Base-by-base conservation (phyloP, 306 rosid species). In the Rubus parviflorus region DNA sequence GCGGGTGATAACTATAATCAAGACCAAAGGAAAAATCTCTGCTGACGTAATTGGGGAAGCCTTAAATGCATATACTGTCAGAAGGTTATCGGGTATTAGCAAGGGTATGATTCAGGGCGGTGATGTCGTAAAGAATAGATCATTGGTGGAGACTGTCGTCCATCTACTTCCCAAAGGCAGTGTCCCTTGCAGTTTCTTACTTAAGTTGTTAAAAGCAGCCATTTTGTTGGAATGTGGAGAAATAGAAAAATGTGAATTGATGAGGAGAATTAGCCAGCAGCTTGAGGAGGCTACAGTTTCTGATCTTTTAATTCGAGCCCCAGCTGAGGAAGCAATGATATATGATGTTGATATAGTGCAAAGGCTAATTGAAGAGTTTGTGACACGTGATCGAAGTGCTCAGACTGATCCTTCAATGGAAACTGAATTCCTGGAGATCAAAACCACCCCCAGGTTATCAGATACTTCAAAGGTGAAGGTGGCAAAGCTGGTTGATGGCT, bases 401-500 rank as follows among this genome's bases (percentile, higher is more conserved):
- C 77, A 64, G 25, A 66, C 77, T 30, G 92, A 93, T 74, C 80
- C 86, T 49, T 72, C 63, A 43, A 12, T 86, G 77, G 91, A 90
- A 74, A 89, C 78, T 60, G 97, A 91, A 72, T 81, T 91, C 77
- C 89, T 78, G 62, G 97, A 90, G 84, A 82, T 83, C 22, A 86
- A 77, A 73, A 91, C 89, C 69, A 91, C 89, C 69, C 97, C 96
- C 8, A 74, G 82, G 76, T 56, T 89, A 61, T 79, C 96, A 37
- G 86, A 86, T 54, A 37, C 86, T 78, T 90, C 97, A 66, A 94
- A 86, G 85, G 70, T 74, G 16, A 84, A 84, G 85, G 96, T 95
- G 46, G 97, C 97, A 72, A 95, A 89, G 72, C 86, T 95, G 60
- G 90, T 95, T 12, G 97, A 95, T 81, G 90, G 92, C 81, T 95